These are phyloP conservation scores for Spathaspora girioi DNA, from an alignment of 805 yeast species.

Conservation along the genomic window DNA sequence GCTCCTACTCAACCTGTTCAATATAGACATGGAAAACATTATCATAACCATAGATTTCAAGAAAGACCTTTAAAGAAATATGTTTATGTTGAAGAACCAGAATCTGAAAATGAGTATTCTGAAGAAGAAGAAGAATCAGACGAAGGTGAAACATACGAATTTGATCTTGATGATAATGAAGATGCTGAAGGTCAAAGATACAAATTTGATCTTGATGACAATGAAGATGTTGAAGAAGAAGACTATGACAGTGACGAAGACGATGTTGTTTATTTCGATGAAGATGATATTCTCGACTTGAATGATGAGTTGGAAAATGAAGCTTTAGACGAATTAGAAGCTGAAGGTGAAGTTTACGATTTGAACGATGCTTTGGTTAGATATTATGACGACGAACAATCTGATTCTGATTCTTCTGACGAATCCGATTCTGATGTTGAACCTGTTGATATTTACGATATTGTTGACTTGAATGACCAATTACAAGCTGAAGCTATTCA, in stretches of 20 bases:
- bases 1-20: not conserved
- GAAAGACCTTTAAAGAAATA: slow-evolving; percentile 27
- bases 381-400: slow-evolving; percentile 21
- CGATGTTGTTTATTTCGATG: slow-evolving; percentile 13
- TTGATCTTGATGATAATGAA: slow-evolving; percentile 7
- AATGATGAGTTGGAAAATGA: slow-evolving; percentile 35
- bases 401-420: slow-evolving; percentile 11
- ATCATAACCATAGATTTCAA: slow-evolving; percentile 24
- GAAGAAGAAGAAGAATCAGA: slow-evolving; percentile 11
- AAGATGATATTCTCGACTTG: slow-evolving; percentile 20
- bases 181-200: slow-evolving; percentile 9
- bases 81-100: slow-evolving; percentile 45
- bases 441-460: slow-evolving; percentile 29
- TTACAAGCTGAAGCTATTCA: slow-evolving; percentile 32
- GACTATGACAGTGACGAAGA: slow-evolving; percentile 10
- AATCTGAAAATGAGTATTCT: slow-evolving; percentile 25
- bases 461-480: slow-evolving; percentile 37
- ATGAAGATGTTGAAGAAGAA: slow-evolving; percentile 14
- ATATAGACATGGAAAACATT: slow-evolving; percentile 17
- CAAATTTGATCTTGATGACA: slow-evolving; percentile 8
- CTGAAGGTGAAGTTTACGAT: slow-evolving; percentile 22
- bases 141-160: slow-evolving; percentile 9
- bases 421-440: slow-evolving; percentile 12
- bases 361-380: slow-evolving; percentile 28
- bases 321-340: slow-evolving; percentile 20